These are phyloP conservation scores for Monosporozyma solicola DNA, from an alignment of 805 yeast genomes.

Conservation along the genomic window DNA sequence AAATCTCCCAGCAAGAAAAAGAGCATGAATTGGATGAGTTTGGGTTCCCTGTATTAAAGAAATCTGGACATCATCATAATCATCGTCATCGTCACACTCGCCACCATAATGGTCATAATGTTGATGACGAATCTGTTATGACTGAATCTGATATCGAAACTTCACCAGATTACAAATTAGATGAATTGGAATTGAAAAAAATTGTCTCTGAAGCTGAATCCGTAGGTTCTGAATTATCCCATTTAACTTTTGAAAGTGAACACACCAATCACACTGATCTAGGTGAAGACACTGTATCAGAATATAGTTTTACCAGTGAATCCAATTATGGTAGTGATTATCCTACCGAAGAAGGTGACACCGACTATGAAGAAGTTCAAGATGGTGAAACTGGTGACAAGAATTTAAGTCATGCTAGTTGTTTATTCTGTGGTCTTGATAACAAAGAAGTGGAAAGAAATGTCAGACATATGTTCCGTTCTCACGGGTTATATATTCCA, in stretches of 20 bases:
- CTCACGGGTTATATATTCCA: slow-evolving; percentile 83
- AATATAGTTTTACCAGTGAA: slow-evolving; percentile 36
- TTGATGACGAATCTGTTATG: slow-evolving; percentile 17
- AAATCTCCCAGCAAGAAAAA: slow-evolving; percentile 29
- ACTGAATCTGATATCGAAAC: neutral
- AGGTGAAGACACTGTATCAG: slow-evolving; percentile 43
- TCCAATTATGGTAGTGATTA: slow-evolving; percentile 26
- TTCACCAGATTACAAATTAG: neutral
- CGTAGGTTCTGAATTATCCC: slow-evolving; percentile 45
- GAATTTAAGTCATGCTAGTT: slow-evolving; percentile 15
- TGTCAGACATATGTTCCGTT: slow-evolving; percentile 65
- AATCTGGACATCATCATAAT: slow-evolving; percentile 3
- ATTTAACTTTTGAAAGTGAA: slow-evolving; percentile 32
- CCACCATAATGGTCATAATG: slow-evolving; percentile 10
- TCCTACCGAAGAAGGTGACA: slow-evolving; percentile 28
- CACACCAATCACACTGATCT: slow-evolving; percentile 25
- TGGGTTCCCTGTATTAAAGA: slow-evolving; percentile 31
- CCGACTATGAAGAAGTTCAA: slow-evolving; percentile 8
- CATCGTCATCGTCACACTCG: slow-evolving; percentile 1
- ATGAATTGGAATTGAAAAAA: slow-evolving; percentile 18
- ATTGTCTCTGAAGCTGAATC: slow-evolving; percentile 46
- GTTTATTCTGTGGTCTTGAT: slow-evolving; percentile 50
- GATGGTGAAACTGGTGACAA: slow-evolving; percentile 17
- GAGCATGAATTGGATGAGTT: slow-evolving; percentile 31
- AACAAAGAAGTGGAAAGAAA: slow-evolving; percentile 48